phyloP scores from a whole-genome alignment of 805 yeast species.

The Pichia cephalocereana region DNA sequence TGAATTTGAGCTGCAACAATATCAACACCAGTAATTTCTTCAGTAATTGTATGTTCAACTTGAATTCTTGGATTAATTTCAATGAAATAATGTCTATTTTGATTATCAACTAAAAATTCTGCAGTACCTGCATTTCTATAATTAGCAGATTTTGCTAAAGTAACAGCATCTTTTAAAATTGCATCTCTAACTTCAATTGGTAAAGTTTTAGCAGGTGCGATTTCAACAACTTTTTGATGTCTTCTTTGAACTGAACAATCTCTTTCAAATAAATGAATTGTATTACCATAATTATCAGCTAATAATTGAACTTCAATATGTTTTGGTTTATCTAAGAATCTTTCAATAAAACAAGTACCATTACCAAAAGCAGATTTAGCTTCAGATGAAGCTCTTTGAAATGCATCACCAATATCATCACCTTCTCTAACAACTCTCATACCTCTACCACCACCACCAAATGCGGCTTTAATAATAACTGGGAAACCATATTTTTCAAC shows the following conservation, averaged over 20 bases:
- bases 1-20: constrained; percentile 97
- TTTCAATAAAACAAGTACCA: constrained; percentile 96
- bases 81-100: constrained; percentile 93
- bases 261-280: constrained; percentile 91
- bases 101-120: constrained; percentile 87
- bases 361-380: constrained; percentile 95
- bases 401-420: constrained; percentile 86
- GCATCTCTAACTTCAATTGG: constrained; percentile 82
- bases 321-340: constrained; percentile 91
- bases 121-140: constrained; percentile 98
- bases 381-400: constrained; percentile 87
- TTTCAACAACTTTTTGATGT: constrained; percentile 97
- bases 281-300: constrained; percentile 92
- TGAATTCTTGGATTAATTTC: constrained; percentile 98
- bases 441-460: constrained; percentile 99
- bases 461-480: constrained; percentile 96
- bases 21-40: constrained; percentile 97
- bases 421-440: constrained; percentile 98
- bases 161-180: constrained; percentile 90
- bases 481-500: constrained; percentile 86
- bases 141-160: constrained; percentile 76
- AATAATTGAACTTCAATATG: constrained; percentile 95
- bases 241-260: constrained; percentile 99
- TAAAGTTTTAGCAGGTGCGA: constrained; percentile 92
- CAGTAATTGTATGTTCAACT: constrained; percentile 98